These are phyloP conservation scores for Colletotrichum aenigma DNA, from an alignment of 2,329 filamentous ascomycete species.

Conservation along the genomic window DNA sequence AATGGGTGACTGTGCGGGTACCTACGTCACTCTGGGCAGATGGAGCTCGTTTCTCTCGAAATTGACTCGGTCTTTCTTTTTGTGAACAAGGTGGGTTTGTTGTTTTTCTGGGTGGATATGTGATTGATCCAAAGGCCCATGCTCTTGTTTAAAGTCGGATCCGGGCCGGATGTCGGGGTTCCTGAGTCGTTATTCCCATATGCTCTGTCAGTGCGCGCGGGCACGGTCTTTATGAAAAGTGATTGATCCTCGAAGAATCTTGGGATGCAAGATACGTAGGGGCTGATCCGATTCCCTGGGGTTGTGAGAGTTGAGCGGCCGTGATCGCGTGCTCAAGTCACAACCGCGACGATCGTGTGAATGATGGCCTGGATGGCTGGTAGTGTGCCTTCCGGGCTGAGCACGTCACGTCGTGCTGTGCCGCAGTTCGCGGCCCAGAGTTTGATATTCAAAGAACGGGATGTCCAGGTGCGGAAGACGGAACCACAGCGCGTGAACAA, in stretches of 20 bases:
- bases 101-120: background rate
- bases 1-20: background rate
- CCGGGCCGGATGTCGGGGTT: background rate
- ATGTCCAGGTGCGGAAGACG: background rate
- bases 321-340: background rate
- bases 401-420: background rate
- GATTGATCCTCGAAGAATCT: background rate
- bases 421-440: background rate
- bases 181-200: background rate
- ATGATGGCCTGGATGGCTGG: background rate
- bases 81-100: background rate
- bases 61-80: background rate
- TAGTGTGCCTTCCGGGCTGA: background rate
- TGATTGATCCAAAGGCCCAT: background rate
- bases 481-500: background rate
- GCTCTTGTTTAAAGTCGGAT: background rate
- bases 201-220: background rate
- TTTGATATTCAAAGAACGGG: background rate
- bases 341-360: background rate
- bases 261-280: background rate
- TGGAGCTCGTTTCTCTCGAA: background rate
- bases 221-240: background rate
- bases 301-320: background rate
- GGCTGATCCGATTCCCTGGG: background rate
- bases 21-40: constrained; percentile 14